Evolutionary conservation across 352 stramenopile genomes (phyloP), one percentile per base, ranked within the genome.

Genomic region (Aphanomyces euteiches): DNA sequence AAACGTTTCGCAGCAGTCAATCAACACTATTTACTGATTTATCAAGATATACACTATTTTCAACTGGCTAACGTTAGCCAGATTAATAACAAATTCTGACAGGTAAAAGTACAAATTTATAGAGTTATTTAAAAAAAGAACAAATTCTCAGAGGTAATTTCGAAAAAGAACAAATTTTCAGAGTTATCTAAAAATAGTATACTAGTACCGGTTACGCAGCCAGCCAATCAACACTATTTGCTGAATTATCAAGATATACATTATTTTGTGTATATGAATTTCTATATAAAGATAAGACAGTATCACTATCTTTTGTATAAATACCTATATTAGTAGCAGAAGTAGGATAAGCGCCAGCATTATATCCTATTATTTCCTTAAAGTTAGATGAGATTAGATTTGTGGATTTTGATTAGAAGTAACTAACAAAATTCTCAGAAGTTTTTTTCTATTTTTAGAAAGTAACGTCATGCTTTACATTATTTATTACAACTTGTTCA

Each of bases 201-300:
- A n/a, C n/a, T n/a, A n/a, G n/a, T n/a, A n/a, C n/a, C n/a, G n/a
- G n/a, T n/a, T n/a, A n/a, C n/a, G n/a, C n/a, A n/a, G n/a, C 43
- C 43, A 48, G 43, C 15, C 43, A 48, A 48, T 48, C 43, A 48
- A 48, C 43, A 65, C 56, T 48, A 56, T 56, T 65, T 3, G 7
- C 68, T 19, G 17, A 47, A 36, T 21, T 68, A 12, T 43, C 43
- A 34, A 28, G 75, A 60, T 60, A 39, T 60, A 60, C 40, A 5
- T 15, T 48, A 48, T 48, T 48, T 48, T n/a, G n/a, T 48, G 15
- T 48, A 15, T 48, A 15, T 48, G 8, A 8, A n/a, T n/a, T n/a
- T n/a, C n/a, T n/a, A n/a, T n/a, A n/a, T n/a, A n/a, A n/a, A n/a
- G n/a, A n/a, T n/a, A n/a, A n/a, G n/a, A n/a, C n/a, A n/a, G n/a